phyloP scores from a whole-genome alignment of 1,284 basidiomycete genomes.

The Cutaneotrichosporon daszewskae region DNA sequence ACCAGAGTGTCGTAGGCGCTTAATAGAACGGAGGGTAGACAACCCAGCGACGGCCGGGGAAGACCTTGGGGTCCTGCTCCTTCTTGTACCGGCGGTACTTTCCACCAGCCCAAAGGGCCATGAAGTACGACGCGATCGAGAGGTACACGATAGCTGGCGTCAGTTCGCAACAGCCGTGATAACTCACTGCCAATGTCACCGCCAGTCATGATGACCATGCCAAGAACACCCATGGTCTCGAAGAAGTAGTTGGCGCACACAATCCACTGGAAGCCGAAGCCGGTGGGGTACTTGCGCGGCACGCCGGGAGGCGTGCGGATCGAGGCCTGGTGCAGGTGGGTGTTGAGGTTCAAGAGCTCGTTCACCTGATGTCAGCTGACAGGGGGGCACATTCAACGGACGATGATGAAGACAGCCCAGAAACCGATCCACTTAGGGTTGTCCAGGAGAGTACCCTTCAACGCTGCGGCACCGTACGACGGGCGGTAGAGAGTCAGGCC shows the following conservation, averaged over 20 bases:
- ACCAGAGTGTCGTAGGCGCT: no score
- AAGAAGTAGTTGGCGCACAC: constrained; percentile 96
- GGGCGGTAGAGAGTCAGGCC: constrained; percentile 74
- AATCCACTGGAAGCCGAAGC: constrained; percentile 70
- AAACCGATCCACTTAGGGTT: constrained; percentile 63
- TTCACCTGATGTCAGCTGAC: constrained; percentile 58
- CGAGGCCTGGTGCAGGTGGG: constrained; percentile 74
- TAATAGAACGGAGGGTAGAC: constrained; percentile 9
- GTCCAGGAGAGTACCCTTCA: constrained; percentile 64
- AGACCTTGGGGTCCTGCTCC: constrained; percentile 73
- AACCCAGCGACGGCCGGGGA: constrained; percentile 43
- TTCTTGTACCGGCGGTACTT: constrained; percentile 88
- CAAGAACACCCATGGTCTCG: constrained; percentile 72
- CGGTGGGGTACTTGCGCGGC: constrained; percentile 75
- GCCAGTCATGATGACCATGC: constrained; percentile 68
- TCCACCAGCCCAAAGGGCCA: constrained; percentile 85
- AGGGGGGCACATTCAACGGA: constrained; percentile 50
- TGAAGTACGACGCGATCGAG: constrained; percentile 62
- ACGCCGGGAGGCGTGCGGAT: constrained; percentile 77
- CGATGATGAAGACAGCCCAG: constrained; percentile 66
- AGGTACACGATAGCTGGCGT: constrained; percentile 65
- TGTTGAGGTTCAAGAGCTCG: constrained; percentile 78
- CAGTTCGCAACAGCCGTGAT: background rate
- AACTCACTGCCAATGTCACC: constrained; percentile 65
- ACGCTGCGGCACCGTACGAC: constrained; percentile 56